Evolutionary conservation across 108 stramenopile species (phyloP).

Genomic region (Ochromonas danica): DNA sequence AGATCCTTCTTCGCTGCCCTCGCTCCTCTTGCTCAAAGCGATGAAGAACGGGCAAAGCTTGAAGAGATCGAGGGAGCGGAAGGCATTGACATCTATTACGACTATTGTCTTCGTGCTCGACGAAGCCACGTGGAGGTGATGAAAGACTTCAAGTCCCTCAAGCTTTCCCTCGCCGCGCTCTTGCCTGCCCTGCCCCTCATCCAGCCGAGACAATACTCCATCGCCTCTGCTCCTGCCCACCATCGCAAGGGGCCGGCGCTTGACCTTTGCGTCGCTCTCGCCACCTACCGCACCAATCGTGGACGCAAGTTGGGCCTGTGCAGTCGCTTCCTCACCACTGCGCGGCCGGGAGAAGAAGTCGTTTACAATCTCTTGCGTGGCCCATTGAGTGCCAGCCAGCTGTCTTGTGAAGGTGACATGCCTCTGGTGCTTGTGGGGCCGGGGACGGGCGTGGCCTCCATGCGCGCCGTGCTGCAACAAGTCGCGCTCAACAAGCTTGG

Average conservation of each 20-base stretch:
- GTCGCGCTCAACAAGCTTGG: conserved; percentile 20
- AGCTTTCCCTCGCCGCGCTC: conserved; percentile 39
- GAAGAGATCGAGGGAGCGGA: conserved; percentile 52
- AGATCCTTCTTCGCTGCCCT: conserved; percentile 51
- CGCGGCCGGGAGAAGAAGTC: too few relatives aligned
- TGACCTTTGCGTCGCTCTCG: conserved; percentile 53
- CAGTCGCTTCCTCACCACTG: too few relatives aligned
- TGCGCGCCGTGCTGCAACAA: conserved; percentile 78
- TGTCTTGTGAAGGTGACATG: too few relatives aligned
- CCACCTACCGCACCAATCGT: too few relatives aligned
- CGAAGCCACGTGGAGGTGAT: conserved; percentile 51
- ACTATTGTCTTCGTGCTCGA: conserved; percentile 50
- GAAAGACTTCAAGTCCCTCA: conserved; percentile 46
- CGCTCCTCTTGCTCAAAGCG: conserved; percentile 42
- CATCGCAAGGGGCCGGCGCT: conserved; percentile 5
- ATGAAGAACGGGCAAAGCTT: conserved; percentile 51
- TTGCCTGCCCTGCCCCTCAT: conserved; percentile 48
- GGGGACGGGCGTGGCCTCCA: conserved; percentile 96
- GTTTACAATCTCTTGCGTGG: too few relatives aligned
- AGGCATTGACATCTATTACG: conserved; percentile 53
- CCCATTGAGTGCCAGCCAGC: too few relatives aligned
- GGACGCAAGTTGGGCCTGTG: too few relatives aligned
- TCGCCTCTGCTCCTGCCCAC: conserved; percentile 50
- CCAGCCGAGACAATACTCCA: conserved; percentile 54
- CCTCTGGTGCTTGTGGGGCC: conserved; percentile 93